Percentiles rank a stretch among this genome's conserved stretches.
phyloP scores from a whole-genome alignment of 148 eudicot species.

The Cornus controversa region DNA sequence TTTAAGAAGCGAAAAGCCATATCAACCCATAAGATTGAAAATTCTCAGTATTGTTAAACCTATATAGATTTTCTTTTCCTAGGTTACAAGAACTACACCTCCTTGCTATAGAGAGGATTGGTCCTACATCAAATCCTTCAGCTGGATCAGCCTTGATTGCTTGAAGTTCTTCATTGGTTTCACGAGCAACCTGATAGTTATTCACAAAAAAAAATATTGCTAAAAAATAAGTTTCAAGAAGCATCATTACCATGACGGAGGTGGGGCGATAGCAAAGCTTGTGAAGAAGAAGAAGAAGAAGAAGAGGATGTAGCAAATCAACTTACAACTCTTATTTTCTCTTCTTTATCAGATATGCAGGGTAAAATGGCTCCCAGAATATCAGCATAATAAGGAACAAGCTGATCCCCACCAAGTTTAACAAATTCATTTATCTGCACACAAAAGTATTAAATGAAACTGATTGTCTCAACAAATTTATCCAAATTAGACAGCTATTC shows the following conservation, averaged over 20 bases:
- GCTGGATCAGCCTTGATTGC: slow-evolving; percentile 68
- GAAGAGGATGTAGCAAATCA: slow-evolving; percentile 1
- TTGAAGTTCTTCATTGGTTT: slow-evolving; percentile 93
- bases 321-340: slow-evolving; percentile 93
- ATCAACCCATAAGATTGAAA: slow-evolving; percentile 5
- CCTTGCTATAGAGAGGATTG: slow-evolving; percentile 85
- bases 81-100: slow-evolving; percentile 39
- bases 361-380: slow-evolving; percentile 94
- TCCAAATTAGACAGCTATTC: not conserved
- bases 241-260: not conserved
- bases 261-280: not conserved
- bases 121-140: slow-evolving; percentile 92
- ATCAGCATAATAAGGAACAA: slow-evolving; percentile 94
- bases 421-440: slow-evolving; percentile 97
- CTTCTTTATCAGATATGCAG: slow-evolving; percentile 96
- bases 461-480: slow-evolving; percentile 5
- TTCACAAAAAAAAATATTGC: not conserved
- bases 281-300: not conserved
- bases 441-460: not conserved
- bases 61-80: not conserved
- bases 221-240: not conserved
- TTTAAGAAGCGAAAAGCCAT: not conserved
- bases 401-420: slow-evolving; percentile 93
- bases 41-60: not conserved
- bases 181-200: slow-evolving; percentile 76